A percentile compares a stretch with the other conserved stretches of the same genome.
These are phyloP conservation scores for Paralagenidium karlingii DNA, from an alignment of 352 stramenopile species.

Conservation along the genomic window DNA sequence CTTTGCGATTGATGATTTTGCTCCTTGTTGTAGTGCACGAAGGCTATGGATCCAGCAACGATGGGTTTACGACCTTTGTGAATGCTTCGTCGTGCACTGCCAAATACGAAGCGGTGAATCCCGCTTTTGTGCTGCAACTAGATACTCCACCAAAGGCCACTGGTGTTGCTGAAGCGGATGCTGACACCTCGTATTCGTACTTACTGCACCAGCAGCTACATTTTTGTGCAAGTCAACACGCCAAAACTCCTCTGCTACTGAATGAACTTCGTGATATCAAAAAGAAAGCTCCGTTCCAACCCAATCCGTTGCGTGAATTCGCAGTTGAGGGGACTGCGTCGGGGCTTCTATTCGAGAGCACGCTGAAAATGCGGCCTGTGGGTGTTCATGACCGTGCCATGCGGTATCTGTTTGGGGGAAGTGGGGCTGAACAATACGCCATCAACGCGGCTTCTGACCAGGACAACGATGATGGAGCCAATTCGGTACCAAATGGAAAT, in stretches of 20 bases:
- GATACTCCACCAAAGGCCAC: constrained; percentile 3
- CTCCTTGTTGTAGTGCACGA: too few relatives aligned
- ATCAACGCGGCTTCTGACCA: too few relatives aligned
- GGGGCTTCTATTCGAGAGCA: constrained; percentile 54
- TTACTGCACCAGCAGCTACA: constrained; percentile 53
- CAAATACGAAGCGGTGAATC: constrained; percentile 61
- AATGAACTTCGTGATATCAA: constrained; percentile 6
- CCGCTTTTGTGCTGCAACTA: constrained; percentile 44
- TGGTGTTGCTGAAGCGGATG: not conserved
- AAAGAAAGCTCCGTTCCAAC: not conserved
- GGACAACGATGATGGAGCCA: too few relatives aligned
- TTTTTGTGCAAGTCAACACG: constrained; percentile 16
- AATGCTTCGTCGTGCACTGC: constrained; percentile 15
- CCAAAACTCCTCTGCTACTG: constrained; percentile 36
- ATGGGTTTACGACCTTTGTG: constrained; percentile 7
- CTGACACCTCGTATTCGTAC: constrained; percentile 21
- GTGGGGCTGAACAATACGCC: too few relatives aligned
- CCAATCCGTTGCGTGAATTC: constrained; percentile 29
- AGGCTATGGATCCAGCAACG: not conserved
- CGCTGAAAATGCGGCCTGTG: constrained; percentile 48
- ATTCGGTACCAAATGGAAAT: too few relatives aligned
- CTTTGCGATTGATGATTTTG: too few relatives aligned
- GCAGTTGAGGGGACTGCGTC: constrained; percentile 53
- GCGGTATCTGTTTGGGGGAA: constrained; percentile 66
- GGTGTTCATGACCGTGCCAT: constrained; percentile 38